Evolutionary conservation across 768 basidiomycete genomes (phyloP).

Genomic region (Hypholoma fasciculare): DNA sequence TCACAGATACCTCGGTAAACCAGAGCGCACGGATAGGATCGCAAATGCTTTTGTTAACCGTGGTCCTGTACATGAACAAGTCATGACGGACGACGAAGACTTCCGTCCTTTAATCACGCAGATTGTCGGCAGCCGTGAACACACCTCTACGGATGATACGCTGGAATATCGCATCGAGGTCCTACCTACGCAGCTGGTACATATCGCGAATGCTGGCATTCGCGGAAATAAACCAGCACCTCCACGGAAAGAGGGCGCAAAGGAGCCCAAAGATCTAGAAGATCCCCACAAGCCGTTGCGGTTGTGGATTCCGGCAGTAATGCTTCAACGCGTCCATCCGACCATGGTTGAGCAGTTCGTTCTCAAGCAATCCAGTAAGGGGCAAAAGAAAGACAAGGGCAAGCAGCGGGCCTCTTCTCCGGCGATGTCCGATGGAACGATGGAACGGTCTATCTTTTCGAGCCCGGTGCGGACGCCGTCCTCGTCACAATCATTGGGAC

Average conservation of each 20-base stretch:
- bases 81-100: slow-evolving; percentile 31
- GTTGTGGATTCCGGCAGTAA: slow-evolving; percentile 66
- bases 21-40: slow-evolving; percentile 11
- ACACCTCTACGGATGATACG: slow-evolving; percentile 55
- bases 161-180: slow-evolving; percentile 67
- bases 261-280: slow-evolving; percentile 35
- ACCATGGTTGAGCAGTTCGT: slow-evolving; percentile 33
- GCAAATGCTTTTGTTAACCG: slow-evolving; percentile 28
- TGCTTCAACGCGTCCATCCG: slow-evolving; percentile 56
- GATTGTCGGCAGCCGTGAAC: slow-evolving; percentile 50
- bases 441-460: too few species aligned
- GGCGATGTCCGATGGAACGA: not conserved
- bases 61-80: slow-evolving; percentile 15
- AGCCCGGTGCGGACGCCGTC: not conserved
- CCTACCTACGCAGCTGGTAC: slow-evolving; percentile 51
- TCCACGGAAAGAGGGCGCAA: not conserved
- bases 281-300: slow-evolving; percentile 42
- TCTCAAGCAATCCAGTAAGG: slow-evolving; percentile 28
- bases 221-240: slow-evolving; percentile 29
- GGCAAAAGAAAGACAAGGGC: slow-evolving; percentile 19
- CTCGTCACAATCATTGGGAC: not conserved
- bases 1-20: slow-evolving; percentile 17
- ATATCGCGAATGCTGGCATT: slow-evolving; percentile 49
- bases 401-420: slow-evolving; percentile 5
- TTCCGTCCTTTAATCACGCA: slow-evolving; percentile 32